These are phyloP conservation scores for Cornus kousa DNA, from an alignment of 148 eudicot species.

Conservation along the genomic window DNA sequence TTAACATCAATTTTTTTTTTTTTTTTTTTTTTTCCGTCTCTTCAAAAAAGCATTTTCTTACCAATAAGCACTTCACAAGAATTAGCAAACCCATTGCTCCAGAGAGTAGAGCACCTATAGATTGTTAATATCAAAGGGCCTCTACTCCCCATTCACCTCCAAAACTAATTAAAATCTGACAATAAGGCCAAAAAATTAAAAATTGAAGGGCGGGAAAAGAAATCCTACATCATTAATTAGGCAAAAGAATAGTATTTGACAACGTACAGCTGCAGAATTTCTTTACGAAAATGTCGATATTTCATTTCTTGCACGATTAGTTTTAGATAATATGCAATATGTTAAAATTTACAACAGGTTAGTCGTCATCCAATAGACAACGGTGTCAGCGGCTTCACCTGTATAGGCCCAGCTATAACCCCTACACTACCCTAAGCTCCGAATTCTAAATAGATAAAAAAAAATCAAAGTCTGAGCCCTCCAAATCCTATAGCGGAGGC, in stretches of 20 bases:
- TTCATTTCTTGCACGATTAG: no score
- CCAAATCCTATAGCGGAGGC: slow-evolving; percentile 16
- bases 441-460: slow-evolving; percentile 21
- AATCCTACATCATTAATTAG: not conserved
- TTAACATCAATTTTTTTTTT: no score
- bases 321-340: not conserved
- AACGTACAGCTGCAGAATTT: not conserved
- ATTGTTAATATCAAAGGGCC: not conserved
- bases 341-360: not conserved
- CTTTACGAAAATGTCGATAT: not conserved
- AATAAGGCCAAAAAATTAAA: not conserved
- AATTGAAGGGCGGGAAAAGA: not conserved
- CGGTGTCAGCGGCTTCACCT: slow-evolving; percentile 28
- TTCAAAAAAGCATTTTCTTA: no score
- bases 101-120: no score
- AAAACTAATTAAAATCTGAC: not conserved
- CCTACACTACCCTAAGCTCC: slow-evolving; percentile 19
- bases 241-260: not conserved
- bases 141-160: not conserved
- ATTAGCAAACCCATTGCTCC: no score
- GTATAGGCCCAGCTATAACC: slow-evolving; percentile 9
- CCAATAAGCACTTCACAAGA: no score
- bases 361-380: slow-evolving; percentile 73
- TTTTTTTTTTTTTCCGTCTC: no score
- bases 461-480: slow-evolving; percentile 5